phyloP scores from a whole-genome alignment of 371 early-diverging fungal genomes.

The Parasitella parasitica region DNA sequence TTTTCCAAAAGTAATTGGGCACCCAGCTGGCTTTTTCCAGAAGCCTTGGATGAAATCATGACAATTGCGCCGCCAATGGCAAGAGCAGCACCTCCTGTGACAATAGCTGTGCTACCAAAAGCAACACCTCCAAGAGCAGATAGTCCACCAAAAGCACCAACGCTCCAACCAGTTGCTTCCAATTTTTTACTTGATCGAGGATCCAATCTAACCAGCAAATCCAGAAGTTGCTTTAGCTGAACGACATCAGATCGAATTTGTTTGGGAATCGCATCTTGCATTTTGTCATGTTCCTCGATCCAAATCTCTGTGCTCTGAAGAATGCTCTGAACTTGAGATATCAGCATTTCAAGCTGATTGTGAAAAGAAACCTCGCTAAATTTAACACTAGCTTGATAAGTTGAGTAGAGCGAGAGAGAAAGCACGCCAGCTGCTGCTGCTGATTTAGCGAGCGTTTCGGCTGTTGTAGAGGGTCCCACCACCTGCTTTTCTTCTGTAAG shows the following conservation, averaged over 20 bases:
- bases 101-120: conserved; percentile 37
- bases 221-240: conserved; percentile 41
- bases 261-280: conserved; percentile 43
- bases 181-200: conserved; percentile 47
- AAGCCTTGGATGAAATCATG: conserved; percentile 26
- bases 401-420: conserved; percentile 51
- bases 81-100: conserved; percentile 36
- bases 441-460: conserved; percentile 25
- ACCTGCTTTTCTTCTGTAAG: conserved; percentile 7
- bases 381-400: conserved; percentile 49
- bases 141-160: conserved; percentile 46
- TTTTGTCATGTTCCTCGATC: conserved; percentile 52
- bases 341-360: conserved; percentile 46
- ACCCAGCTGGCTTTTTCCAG: conserved; percentile 22
- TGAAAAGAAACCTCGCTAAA: conserved; percentile 52
- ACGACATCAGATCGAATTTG: conserved; percentile 42
- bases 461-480: conserved; percentile 15
- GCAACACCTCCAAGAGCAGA: conserved; percentile 50
- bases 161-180: conserved; percentile 49
- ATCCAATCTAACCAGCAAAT: conserved; percentile 43
- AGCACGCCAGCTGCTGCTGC: conserved; percentile 49
- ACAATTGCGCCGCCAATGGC: conserved; percentile 34
- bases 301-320: conserved; percentile 50
- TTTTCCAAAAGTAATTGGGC: conserved; percentile 24
- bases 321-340: conserved; percentile 44